phyloP scores from a whole-genome alignment of 75 land plant genomes.

The Pseudotsuga menziesii region DNA sequence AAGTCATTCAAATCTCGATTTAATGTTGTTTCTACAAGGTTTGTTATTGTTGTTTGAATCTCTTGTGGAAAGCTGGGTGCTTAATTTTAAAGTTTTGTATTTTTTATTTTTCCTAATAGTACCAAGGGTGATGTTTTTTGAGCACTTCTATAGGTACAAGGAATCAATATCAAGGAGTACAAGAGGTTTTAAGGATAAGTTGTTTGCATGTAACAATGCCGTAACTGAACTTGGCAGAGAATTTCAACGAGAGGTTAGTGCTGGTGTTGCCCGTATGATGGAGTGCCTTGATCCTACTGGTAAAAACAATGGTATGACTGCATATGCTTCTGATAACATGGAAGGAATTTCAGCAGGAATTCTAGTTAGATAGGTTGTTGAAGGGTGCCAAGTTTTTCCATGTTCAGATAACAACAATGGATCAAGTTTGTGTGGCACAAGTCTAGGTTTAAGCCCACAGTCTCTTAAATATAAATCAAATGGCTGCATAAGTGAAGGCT shows the following conservation, averaged over 20 bases:
- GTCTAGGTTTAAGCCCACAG: constrained; percentile 22
- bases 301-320: constrained; percentile 15
- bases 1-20: too few species aligned
- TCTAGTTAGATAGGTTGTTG: not conserved
- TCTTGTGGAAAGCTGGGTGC: too few species aligned
- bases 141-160: not conserved
- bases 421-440: constrained; percentile 30
- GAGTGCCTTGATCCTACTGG: constrained; percentile 41
- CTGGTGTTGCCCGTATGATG: constrained; percentile 48
- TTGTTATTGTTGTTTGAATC: too few species aligned
- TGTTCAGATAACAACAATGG: constrained; percentile 1
- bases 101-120: not conserved
- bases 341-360: constrained; percentile 15
- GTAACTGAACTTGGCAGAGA: too few species aligned
- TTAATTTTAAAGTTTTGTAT: not conserved
- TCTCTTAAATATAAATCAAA: too few species aligned
- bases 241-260: too few species aligned
- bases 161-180: too few species aligned
- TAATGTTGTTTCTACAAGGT: too few species aligned
- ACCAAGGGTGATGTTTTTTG: not conserved
- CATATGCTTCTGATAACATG: constrained; percentile 1
- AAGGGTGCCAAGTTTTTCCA: constrained; percentile 16
- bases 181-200: too few species aligned
- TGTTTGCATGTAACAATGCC: too few species aligned
- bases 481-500: not conserved